phyloP scores from a whole-genome alignment of 257 asterid species.

The Cynanchum wilfordii region DNA sequence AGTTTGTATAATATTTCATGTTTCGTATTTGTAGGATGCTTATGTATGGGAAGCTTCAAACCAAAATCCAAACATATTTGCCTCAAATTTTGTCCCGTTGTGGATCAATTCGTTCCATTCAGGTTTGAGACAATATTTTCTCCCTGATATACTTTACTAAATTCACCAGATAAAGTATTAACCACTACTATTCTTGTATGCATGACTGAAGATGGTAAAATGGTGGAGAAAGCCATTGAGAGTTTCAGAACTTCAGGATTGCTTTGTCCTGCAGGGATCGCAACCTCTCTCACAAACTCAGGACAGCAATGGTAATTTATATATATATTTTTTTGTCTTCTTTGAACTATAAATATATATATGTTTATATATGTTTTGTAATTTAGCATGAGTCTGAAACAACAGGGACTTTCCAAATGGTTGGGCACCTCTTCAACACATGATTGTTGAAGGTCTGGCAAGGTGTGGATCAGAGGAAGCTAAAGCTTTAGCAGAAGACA shows the following conservation, averaged over 20 bases:
- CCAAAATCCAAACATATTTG: constrained; percentile 57
- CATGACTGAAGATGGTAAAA: constrained; percentile 34
- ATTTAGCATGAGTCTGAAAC: constrained; percentile 8
- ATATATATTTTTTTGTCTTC: no score
- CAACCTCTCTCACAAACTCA: constrained; percentile 63
- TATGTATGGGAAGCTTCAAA: constrained; percentile 49
- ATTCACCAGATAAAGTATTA: neutral
- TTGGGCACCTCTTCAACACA: constrained; percentile 95
- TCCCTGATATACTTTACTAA: neutral
- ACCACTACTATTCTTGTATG: constrained; percentile 2
- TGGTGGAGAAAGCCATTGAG: constrained; percentile 45
- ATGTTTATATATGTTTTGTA: neutral
- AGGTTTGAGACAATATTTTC: constrained; percentile 40
- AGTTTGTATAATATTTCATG: neutral
- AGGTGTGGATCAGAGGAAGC: constrained; percentile 49
- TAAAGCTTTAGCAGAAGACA: constrained; percentile 44
- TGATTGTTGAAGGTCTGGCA: constrained; percentile 76
- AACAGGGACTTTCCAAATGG: constrained; percentile 95
- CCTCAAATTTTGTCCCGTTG: constrained; percentile 79
- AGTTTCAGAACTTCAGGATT: constrained; percentile 66
- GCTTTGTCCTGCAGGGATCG: constrained; percentile 65
- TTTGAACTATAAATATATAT: no score
- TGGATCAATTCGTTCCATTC: constrained; percentile 58
- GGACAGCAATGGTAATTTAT: constrained; percentile 79
- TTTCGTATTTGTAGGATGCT: constrained; percentile 29